These are phyloP conservation scores for Dipodascus geniculatus DNA, from an alignment of 805 yeast genomes.

Conservation along the genomic window DNA sequence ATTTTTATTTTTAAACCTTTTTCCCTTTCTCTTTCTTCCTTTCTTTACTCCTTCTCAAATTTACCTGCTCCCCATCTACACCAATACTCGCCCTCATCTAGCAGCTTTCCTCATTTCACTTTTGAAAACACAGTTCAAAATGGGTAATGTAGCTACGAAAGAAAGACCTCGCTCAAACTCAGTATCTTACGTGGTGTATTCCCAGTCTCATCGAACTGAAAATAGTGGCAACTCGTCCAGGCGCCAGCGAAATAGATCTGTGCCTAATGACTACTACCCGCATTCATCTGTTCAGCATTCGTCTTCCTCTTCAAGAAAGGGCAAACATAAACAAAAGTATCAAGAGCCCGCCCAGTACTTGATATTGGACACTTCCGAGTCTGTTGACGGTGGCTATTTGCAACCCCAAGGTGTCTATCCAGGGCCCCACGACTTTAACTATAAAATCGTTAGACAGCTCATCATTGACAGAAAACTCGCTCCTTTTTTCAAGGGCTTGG, in stretches of 20 bases:
- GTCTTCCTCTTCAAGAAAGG: background rate
- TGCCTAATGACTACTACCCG: background rate
- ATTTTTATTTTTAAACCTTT: background rate
- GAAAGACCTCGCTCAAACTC: conserved; percentile 1
- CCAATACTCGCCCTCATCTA: background rate
- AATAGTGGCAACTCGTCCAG: background rate
- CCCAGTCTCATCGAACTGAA: background rate
- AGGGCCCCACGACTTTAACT: conserved; percentile 61
- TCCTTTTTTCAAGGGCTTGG: conserved; percentile 84
- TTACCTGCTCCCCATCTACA: background rate
- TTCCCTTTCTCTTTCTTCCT: background rate
- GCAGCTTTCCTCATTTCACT: background rate
- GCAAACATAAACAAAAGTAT: background rate
- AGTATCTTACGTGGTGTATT: conserved; percentile 1
- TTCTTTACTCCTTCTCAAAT: background rate
- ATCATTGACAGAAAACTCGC: conserved; percentile 65
- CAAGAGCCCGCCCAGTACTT: conserved; percentile 5
- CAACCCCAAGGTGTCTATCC: conserved; percentile 88
- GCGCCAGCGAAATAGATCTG: background rate
- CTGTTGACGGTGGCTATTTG: conserved; percentile 86
- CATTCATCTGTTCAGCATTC: background rate
- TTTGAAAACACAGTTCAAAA: background rate
- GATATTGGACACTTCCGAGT: conserved; percentile 33
- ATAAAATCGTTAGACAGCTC: conserved; percentile 57
- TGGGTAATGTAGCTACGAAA: conserved; percentile 3